These are phyloP conservation scores for Metarhizium guizhouense DNA, from an alignment of 2,329 filamentous ascomycete genomes.

Conservation along the genomic window DNA sequence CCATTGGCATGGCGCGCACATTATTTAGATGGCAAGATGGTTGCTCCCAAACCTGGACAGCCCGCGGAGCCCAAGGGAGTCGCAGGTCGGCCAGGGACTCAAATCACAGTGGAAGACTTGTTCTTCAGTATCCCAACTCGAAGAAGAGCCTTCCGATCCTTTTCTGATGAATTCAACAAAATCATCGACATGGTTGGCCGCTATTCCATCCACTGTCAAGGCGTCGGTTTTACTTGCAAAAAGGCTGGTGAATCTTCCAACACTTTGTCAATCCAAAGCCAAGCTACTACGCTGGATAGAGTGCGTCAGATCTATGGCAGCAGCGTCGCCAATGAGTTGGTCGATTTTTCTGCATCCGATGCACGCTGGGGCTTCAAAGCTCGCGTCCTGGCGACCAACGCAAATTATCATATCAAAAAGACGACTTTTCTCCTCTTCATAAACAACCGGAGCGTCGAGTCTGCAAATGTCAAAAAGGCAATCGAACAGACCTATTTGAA, in stretches of 20 bases:
- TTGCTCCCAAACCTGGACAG: constrained; percentile 80
- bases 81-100: constrained; percentile 81
- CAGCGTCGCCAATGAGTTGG: constrained; percentile 76
- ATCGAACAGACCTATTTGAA: constrained; percentile 81
- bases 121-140: constrained; percentile 95
- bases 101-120: constrained; percentile 92
- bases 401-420: constrained; percentile 89
- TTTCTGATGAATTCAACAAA: constrained; percentile 94
- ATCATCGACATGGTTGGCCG: constrained; percentile 91
- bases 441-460: constrained; percentile 92
- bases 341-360: constrained; percentile 65
- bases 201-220: constrained; percentile 83
- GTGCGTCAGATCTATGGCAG: constrained; percentile 87
- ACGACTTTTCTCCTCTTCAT: constrained; percentile 87
- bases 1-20: constrained; percentile 84
- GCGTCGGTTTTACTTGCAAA: constrained; percentile 94
- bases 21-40: constrained; percentile 75
- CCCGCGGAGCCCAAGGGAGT: constrained; percentile 76
- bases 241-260: constrained; percentile 84
- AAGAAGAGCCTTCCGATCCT: constrained; percentile 79
- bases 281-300: constrained; percentile 65
- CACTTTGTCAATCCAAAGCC: constrained; percentile 69
- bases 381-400: constrained; percentile 76
- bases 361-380: constrained; percentile 77
- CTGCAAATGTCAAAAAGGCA: constrained; percentile 75